A percentile compares a stretch with the other conserved stretches of the same genome.
Conservation (phyloP, 78 protist species). For the Tieghemostelium lacteum region DNA sequence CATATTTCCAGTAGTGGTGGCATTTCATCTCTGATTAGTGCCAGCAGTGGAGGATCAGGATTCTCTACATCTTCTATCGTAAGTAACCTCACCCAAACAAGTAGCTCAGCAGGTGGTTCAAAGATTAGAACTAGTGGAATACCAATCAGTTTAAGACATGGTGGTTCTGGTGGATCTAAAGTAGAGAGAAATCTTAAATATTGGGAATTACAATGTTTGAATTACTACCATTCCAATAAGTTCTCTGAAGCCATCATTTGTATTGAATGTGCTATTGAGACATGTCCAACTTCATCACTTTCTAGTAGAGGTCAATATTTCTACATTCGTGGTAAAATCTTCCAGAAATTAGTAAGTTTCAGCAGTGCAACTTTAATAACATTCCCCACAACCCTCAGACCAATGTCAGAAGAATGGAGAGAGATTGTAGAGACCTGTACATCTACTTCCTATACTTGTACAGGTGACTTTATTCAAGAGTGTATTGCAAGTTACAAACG, state of each 20-base stretch:
- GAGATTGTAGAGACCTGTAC: constrained; percentile 29
- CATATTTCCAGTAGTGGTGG: neutral
- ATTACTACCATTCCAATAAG: constrained; percentile 46
- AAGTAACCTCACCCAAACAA: neutral
- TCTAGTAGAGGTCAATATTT: constrained; percentile 72
- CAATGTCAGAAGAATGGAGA: constrained; percentile 45
- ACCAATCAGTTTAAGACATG: neutral
- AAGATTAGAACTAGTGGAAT: neutral
- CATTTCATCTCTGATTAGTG: neutral
- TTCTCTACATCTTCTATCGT: neutral
- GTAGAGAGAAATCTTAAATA: constrained; percentile 57
- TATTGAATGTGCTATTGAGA: constrained; percentile 75
- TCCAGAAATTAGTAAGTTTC: constrained; percentile 62
- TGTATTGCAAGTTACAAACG: constrained; percentile 70
- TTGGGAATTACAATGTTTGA: constrained; percentile 63
- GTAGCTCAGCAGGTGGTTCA: neutral
- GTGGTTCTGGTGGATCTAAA: constrained; percentile 53
- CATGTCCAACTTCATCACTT: constrained; percentile 49
- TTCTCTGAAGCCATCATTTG: constrained; percentile 55
- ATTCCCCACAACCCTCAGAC: constrained; percentile 73
- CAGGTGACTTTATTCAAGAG: constrained; percentile 79
- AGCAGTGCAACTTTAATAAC: constrained; percentile 50
- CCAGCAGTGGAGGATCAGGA: neutral
- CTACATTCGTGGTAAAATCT: constrained; percentile 72
- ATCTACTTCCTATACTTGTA: constrained; percentile 39